Evolutionary conservation across 148 eudicot species (phyloP), one percentile per base, ranked within the genome.

Genomic region (Rheum nobile): DNA sequence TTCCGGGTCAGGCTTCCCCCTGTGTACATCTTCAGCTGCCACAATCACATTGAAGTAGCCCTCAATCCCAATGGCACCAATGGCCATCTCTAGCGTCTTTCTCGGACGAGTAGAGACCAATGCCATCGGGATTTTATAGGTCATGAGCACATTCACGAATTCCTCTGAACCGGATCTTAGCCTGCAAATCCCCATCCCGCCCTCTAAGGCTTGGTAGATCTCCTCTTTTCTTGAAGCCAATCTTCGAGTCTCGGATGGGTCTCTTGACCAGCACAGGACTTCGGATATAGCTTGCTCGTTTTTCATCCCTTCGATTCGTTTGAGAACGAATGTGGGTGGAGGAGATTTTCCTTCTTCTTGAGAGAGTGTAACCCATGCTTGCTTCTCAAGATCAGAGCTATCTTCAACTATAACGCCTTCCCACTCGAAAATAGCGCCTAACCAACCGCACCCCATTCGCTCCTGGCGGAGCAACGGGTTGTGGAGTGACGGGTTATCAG

Each of bases 1-100:
- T 77, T 95, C 98, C 0, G 98, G 98, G 76, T 95, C 98, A 9
- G 98, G 98, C 75, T 90, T 95, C 29, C 98, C 98, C 77, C 97
- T 81, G 37, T 91, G 72, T 19, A 90, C 98, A 76, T 95, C 98
- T 81, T 95, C 98, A 0, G 98, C 90, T 3, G 91, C 82, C 21
- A 95, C 98, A 69, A 95, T 83, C 42, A 86, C 98, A n/a, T 75
- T 84, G 69, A 95, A 95, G 0, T 83, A 88, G 48, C 88, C 96
- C 80, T 91, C 87, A 22, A 95, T 80, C 46, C 96, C 98, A 44
- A 89, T 85, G 4, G 79, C 83, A 29, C 86, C 83, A 39, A 90
- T 91, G 39, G 96, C 97, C 26, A 71, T 83, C 76, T 95, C 98
- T 16, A 91, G 72, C n/a, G 73, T 82, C 67, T 87, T 84, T 75